Percentiles rank a stretch among this genome's conserved stretches.
phyloP scores from a whole-genome alignment of 345 rosid genomes.

The Luvunga scandens region DNA sequence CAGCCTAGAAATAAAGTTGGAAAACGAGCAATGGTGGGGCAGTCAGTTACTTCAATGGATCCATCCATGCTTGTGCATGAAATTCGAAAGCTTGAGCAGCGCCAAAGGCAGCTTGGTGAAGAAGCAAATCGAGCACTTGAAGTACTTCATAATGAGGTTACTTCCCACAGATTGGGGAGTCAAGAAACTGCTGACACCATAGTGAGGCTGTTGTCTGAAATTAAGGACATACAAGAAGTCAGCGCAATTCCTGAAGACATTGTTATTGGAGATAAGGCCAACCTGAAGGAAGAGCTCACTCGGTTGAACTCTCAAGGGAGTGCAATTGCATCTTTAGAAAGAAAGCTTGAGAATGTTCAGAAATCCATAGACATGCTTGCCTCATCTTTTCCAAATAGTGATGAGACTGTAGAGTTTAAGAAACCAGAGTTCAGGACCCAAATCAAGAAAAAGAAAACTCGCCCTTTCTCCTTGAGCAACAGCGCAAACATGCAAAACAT shows the following conservation, averaged over 20 bases:
- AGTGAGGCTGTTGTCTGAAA: conserved; percentile 80
- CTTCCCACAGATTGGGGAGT: conserved; percentile 74
- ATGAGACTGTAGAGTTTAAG: conserved; percentile 42
- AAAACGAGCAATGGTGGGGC: conserved; percentile 53
- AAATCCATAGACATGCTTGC: conserved; percentile 73
- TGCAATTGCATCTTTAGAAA: conserved; percentile 65
- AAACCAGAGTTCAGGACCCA: conserved; percentile 60
- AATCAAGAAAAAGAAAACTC: conserved; percentile 64
- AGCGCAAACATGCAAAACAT: conserved; percentile 75
- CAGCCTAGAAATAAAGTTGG: conserved; percentile 35
- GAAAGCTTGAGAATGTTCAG: conserved; percentile 91
- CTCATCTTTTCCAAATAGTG: conserved; percentile 51
- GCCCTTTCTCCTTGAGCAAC: conserved; percentile 70
- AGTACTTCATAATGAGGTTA: conserved; percentile 86
- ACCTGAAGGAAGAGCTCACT: conserved; percentile 75
- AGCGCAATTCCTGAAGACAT: conserved; percentile 53
- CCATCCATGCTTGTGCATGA: conserved; percentile 79
- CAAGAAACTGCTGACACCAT: conserved; percentile 77
- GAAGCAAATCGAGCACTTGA: conserved; percentile 94
- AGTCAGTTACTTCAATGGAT: conserved; percentile 65
- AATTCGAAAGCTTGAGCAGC: conserved; percentile 80
- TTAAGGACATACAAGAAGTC: conserved; percentile 71
- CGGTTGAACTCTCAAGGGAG: conserved; percentile 75
- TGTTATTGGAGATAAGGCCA: conserved; percentile 45
- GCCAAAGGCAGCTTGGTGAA: conserved; percentile 78